Base-by-base conservation (phyloP, 306 rosid species). In the Astragalus membranaceus region DNA sequence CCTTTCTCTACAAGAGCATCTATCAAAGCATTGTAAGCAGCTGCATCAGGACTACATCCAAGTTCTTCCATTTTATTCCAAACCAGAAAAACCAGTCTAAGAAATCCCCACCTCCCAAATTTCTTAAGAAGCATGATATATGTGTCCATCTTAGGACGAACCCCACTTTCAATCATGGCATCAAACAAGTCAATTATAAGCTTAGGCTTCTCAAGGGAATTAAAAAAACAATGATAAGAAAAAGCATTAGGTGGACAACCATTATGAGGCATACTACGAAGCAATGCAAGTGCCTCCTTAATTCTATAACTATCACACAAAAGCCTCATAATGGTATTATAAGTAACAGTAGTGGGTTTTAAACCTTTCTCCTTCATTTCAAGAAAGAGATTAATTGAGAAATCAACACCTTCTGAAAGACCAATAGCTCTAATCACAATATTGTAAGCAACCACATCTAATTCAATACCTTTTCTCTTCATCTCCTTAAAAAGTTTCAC, bases 21-120 rank as follows among this genome's bases (percentile, higher is more conserved):
- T 56, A 94, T 90, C 62, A 94, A 42, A 49, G 90, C 96, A 78
- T 94, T 88, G 80, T 91, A 94, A 59, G 95, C 92, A 51, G 86
- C 63, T 12, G 81, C 96, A 83, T 83, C 88, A 0, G 96, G 97
- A 77, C 98, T 87, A 64, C 90, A 90, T 6, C 95, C 96, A 43
- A 88, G 83, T 50, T 83, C 78, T 60, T 84, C 77, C 97, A 90
- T 87, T 81, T 70, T 88, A 64, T 87, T 75, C 97, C 98, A 94
- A 54, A 88, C 83, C 3, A 84, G 10, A 68, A 87, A 85, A 64
- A 88, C 88, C 9, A 90, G 90, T 42, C 97, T 77, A 14, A 91
- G 92, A 80, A 90, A 94, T 10, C 96, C 98, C 98, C 98, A 90
- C 71, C 95, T 84, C 60, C 89, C 90, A 78, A 94, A 91, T 77